Percentiles rank a stretch among this genome's conserved stretches.
Evolutionary conservation across 768 basidiomycete genomes (phyloP).

Genomic region (Phlebiopsis flavidoalba): DNA sequence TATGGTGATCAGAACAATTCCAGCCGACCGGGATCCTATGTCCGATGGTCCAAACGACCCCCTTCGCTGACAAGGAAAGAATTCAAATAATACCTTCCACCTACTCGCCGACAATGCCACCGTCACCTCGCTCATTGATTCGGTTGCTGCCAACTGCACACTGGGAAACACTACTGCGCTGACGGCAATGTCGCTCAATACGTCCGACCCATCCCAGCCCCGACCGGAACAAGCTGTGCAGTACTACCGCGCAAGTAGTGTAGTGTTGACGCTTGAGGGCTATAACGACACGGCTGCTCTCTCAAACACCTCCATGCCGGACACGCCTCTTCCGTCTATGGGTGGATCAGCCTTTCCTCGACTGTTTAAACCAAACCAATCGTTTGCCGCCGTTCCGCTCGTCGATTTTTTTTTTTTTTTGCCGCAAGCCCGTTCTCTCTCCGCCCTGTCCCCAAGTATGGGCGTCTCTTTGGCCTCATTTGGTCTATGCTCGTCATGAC

Average conservation of each 20-base stretch:
- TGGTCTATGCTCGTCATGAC: conserved; percentile 7
- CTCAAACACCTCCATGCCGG: conserved; percentile 29
- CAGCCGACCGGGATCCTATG: conserved; percentile 33
- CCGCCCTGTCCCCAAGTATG: conserved; percentile 1
- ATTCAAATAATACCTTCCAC: conserved; percentile 26
- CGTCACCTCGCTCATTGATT: conserved; percentile 25
- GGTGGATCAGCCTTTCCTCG: conserved; percentile 44
- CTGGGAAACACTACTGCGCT: conserved; percentile 30
- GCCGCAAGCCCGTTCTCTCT: conserved; percentile 8
- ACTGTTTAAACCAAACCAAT: conserved; percentile 64
- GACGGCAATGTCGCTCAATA: conserved; percentile 29
- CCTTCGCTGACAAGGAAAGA: conserved; percentile 24
- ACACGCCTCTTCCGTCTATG: conserved; percentile 47
- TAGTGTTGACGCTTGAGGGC: conserved; percentile 56
- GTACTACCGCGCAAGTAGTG: conserved; percentile 64
- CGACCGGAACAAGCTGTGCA: conserved; percentile 54
- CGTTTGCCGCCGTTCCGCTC: conserved; percentile 50
- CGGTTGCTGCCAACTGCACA: conserved; percentile 26
- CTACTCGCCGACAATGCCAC: conserved; percentile 32
- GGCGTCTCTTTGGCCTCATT: conserved; percentile 7
- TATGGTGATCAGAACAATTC: conserved; percentile 31
- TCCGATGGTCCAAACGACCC: conserved; percentile 20
- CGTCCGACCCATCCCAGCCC: conserved; percentile 22
- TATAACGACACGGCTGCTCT: conserved; percentile 61
- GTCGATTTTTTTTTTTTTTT: too few species aligned